phyloP scores from a whole-genome alignment of 1,284 basidiomycete genomes.

The Hypsizygus ulmarius region DNA sequence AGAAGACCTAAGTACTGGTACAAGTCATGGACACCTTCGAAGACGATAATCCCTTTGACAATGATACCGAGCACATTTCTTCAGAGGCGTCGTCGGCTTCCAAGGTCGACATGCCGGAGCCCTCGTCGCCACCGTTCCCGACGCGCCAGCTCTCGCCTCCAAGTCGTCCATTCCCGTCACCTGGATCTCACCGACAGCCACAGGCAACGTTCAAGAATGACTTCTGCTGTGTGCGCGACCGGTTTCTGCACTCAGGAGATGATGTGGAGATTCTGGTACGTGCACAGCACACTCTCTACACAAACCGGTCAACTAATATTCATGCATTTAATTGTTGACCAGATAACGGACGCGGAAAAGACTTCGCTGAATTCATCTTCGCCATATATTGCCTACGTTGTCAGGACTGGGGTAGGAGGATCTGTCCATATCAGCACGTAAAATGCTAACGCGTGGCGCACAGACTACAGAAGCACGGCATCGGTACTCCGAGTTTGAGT shows the following conservation, averaged over 20 bases:
- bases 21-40: constrained; percentile 67
- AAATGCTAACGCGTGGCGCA: constrained; percentile 8
- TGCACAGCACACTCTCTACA: constrained; percentile 17
- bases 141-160: constrained; percentile 40
- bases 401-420: constrained; percentile 79
- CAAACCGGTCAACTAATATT: not conserved
- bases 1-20: too few species aligned
- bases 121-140: constrained; percentile 54
- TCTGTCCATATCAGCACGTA: constrained; percentile 8
- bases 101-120: constrained; percentile 60
- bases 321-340: not conserved
- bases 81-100: constrained; percentile 66
- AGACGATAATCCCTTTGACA: constrained; percentile 80
- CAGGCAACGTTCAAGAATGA: constrained; percentile 61
- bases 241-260: constrained; percentile 75
- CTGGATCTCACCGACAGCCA: constrained; percentile 50
- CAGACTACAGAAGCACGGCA: constrained; percentile 85
- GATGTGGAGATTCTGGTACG: constrained; percentile 75
- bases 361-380: constrained; percentile 83
- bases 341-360: constrained; percentile 94
- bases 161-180: constrained; percentile 51
- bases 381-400: constrained; percentile 94
- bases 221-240: constrained; percentile 72
- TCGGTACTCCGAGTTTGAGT: constrained; percentile 97
- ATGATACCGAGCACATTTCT: constrained; percentile 53